phyloP scores from a whole-genome alignment of 495 filamentous ascomycete species.

The Bryoglossum gracile region DNA sequence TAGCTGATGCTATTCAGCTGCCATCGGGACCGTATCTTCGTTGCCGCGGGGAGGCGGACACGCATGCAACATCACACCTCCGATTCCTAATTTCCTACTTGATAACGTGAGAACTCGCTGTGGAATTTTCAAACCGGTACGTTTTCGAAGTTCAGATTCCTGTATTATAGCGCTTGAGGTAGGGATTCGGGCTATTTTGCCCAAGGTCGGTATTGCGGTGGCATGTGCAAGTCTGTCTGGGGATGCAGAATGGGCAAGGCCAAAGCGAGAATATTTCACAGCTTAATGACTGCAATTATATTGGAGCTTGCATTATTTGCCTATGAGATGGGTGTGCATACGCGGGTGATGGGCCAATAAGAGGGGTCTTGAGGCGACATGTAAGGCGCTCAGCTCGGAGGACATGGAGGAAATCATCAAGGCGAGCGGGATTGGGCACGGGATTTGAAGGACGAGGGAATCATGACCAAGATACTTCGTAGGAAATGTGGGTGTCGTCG shows the following conservation, averaged over 20 bases:
- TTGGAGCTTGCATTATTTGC: background rate
- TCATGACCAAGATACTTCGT: too few species aligned
- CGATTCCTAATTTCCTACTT: too few species aligned
- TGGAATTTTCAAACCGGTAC: too few species aligned
- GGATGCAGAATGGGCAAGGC: slow-evolving; percentile 5
- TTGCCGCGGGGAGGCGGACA: too few species aligned
- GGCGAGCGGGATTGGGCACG: too few species aligned
- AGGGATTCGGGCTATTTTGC: slow-evolving; percentile 1
- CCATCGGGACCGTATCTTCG: background rate
- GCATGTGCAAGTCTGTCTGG: slow-evolving; percentile 2
- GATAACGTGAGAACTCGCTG: too few species aligned
- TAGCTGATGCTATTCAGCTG: background rate
- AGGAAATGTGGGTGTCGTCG: too few species aligned
- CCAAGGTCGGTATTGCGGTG: background rate
- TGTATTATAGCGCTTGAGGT: slow-evolving; percentile 4
- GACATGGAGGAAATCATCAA: too few species aligned
- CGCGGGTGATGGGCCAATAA: background rate
- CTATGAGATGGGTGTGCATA: slow-evolving; percentile 5
- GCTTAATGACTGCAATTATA: slow-evolving; percentile 9
- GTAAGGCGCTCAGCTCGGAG: too few species aligned
- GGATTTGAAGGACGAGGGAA: too few species aligned
- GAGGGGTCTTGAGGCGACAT: too few species aligned
- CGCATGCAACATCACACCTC: too few species aligned
- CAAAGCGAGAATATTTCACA: slow-evolving; percentile 1
- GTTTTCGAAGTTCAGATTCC: background rate